Percentiles rank a stretch among this genome's conserved stretches.
These are phyloP conservation scores for Saccharomycopsis capsularis DNA, from an alignment of 805 yeast genomes.

Conservation along the genomic window DNA sequence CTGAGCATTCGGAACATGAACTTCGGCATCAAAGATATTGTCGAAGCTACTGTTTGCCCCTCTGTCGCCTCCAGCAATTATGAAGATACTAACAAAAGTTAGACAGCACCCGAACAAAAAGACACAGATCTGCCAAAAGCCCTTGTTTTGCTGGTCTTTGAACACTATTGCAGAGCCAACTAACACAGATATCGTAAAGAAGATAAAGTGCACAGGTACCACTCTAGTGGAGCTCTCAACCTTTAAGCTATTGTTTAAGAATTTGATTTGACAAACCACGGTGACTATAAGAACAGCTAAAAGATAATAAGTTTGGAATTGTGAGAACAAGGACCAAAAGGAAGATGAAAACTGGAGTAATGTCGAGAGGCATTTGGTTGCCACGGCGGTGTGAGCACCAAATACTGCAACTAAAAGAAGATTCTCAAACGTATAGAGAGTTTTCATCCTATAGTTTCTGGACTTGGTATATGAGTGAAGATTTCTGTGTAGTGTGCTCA, in stretches of 20 bases:
- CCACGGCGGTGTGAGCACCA: slow-evolving; percentile 43
- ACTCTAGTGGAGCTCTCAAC: slow-evolving; percentile 39
- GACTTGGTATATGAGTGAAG: not conserved
- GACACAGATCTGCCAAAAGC: slow-evolving; percentile 6
- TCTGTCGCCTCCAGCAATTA: slow-evolving; percentile 5
- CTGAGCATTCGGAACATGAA: not conserved
- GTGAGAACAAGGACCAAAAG: slow-evolving; percentile 11
- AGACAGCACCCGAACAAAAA: not conserved
- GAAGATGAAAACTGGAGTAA: slow-evolving; percentile 26
- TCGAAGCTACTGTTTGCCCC: not conserved
- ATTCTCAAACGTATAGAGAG: slow-evolving; percentile 27
- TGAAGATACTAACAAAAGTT: slow-evolving; percentile 2
- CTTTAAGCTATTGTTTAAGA: slow-evolving; percentile 34
- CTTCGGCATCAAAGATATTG: not conserved
- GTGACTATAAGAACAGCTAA: slow-evolving; percentile 31
- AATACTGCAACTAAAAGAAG: slow-evolving; percentile 35
- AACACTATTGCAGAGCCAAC: slow-evolving; percentile 37
- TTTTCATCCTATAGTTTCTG: slow-evolving; percentile 1
- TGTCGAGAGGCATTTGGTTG: slow-evolving; percentile 36
- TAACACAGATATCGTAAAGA: slow-evolving; percentile 39
- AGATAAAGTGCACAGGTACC: slow-evolving; percentile 43
- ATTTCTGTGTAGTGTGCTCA: slow-evolving; percentile 1
- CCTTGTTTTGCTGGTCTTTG: slow-evolving; percentile 32
- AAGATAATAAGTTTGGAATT: slow-evolving; percentile 30
- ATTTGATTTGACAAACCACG: slow-evolving; percentile 35